phyloP scores from a whole-genome alignment of 108 stramenopile species.

The Cyclotella kingstonii region DNA sequence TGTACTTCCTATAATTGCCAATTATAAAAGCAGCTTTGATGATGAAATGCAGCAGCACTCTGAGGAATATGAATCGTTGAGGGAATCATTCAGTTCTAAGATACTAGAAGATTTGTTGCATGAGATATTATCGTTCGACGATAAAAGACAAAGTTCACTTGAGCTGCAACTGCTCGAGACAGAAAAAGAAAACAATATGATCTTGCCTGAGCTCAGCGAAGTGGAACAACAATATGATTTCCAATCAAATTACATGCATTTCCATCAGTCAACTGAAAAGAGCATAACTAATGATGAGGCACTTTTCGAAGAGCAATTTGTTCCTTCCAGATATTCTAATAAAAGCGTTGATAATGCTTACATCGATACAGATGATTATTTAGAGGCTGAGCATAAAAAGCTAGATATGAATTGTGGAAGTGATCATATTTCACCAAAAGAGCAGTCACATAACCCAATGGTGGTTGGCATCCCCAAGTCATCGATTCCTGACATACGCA shows the following conservation, averaged over 20 bases:
- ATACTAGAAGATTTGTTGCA: slow-evolving; percentile 86
- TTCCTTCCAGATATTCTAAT: slow-evolving; percentile 5
- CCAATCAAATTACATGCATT: slow-evolving; percentile 48
- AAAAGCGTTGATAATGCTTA: slow-evolving; percentile 32
- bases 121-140: slow-evolving; percentile 94
- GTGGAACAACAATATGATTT: slow-evolving; percentile 75
- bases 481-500: slow-evolving; percentile 87
- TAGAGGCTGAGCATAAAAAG: slow-evolving; percentile 11
- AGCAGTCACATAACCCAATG: slow-evolving; percentile 20
- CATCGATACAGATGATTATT: slow-evolving; percentile 34
- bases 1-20: slow-evolving; percentile 84
- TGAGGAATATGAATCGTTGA: slow-evolving; percentile 85
- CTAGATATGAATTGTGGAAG: background rate
- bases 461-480: slow-evolving; percentile 85
- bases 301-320: slow-evolving; percentile 35
- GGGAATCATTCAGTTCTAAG: slow-evolving; percentile 81
- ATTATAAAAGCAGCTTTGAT: slow-evolving; percentile 86
- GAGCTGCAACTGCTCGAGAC: slow-evolving; percentile 79
- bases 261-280: slow-evolving; percentile 19
- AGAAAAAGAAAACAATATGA: slow-evolving; percentile 82
- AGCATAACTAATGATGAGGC: slow-evolving; percentile 14
- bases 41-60: slow-evolving; percentile 93
- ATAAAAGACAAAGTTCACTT: slow-evolving; percentile 76
- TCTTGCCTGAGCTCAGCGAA: slow-evolving; percentile 75
- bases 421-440: slow-evolving; percentile 4